Evolutionary conservation across 208 protist genomes (phyloP), one percentile per base, ranked within the genome.

Genomic region (Acanthamoeba castellanii): DNA sequence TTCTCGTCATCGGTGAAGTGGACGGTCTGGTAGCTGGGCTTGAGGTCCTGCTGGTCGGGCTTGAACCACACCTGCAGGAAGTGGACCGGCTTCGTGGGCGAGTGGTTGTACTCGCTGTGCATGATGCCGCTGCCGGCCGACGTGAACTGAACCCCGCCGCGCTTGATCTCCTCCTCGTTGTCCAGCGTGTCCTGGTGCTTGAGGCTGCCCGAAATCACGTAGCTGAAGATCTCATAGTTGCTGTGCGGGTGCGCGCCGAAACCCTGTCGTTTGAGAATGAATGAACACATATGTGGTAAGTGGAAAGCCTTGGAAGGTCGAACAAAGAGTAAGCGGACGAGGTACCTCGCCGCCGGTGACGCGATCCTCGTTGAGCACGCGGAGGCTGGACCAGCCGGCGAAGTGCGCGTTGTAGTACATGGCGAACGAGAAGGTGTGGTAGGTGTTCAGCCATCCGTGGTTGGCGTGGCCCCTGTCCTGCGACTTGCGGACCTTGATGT

Each of bases 201-300:
- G 11, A 97, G 42, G 30, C 64, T 50, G 14, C 96, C 96, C 32
- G 37, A 55, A 2, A 97, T 16, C 30, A 97, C 74, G 89, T 97
- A 97, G 25, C 95, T 96, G 61, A 97, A 93, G 42, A 97, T 97
- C 94, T 96, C 96, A 42, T 96, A 96, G 82, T 97, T 47, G 27
- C 34, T 30, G 87, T 97, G 96, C 55, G 94, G 94, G 72, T 97
- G 96, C 3, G 59, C 34, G 2, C 88, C 96, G 88, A 97, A 97
- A 8, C 96, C 96, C 78, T 85, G 7, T 9, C 20, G 11, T 30
- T 27, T 1, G 22, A 2, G 57, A 61, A 50, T 0, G 90, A 32
- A 8, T 45, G 22, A 68, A 68, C 4, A 1, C 0, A 25, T 74
- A 32, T 20, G 30, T 37, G 13, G 27, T 74, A 6, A 74, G 22